Conservation (phyloP, 148 eudicot genomes). For the Polygonum maritimum region DNA sequence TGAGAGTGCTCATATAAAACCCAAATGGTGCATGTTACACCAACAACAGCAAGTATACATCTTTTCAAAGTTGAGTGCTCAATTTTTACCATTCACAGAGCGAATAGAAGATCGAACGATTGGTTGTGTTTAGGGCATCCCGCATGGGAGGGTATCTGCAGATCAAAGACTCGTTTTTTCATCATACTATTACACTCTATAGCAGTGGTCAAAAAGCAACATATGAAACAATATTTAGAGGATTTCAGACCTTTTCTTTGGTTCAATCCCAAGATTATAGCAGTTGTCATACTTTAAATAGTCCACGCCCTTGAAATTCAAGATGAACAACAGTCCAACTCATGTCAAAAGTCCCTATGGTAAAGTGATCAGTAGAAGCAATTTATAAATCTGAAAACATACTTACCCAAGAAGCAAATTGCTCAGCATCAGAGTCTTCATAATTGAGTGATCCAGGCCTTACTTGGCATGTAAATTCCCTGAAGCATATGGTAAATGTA, state of each 20-base stretch:
- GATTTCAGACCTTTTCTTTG: conserved; percentile 7
- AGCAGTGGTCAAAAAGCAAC: neutral
- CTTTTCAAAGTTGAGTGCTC: neutral
- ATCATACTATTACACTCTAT: neutral
- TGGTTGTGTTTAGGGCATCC: conserved; percentile 12
- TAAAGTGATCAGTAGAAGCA: neutral
- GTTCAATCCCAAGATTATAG: conserved; percentile 6
- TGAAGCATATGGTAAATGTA: neutral
- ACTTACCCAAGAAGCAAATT: conserved; percentile 17
- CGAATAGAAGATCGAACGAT: conserved; percentile 9
- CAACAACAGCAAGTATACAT: neutral
- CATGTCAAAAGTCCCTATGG: neutral
- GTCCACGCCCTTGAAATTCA: conserved; percentile 9
- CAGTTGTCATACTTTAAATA: conserved; percentile 18
- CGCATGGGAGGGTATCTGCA: conserved; percentile 14
- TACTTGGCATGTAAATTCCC: conserved; percentile 10
- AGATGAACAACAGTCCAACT: neutral
- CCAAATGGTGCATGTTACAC: neutral
- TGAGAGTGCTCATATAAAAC: neutral
- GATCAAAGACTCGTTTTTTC: neutral
- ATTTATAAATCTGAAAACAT: neutral
- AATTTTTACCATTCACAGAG: conserved; percentile 12
- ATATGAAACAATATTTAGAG: neutral
- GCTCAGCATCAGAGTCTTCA: conserved; percentile 11
- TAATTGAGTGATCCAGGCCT: conserved; percentile 11